Conservation (phyloP, 2,329 filamentous ascomycete species). For the Aspergillus fijiensis region DNA sequence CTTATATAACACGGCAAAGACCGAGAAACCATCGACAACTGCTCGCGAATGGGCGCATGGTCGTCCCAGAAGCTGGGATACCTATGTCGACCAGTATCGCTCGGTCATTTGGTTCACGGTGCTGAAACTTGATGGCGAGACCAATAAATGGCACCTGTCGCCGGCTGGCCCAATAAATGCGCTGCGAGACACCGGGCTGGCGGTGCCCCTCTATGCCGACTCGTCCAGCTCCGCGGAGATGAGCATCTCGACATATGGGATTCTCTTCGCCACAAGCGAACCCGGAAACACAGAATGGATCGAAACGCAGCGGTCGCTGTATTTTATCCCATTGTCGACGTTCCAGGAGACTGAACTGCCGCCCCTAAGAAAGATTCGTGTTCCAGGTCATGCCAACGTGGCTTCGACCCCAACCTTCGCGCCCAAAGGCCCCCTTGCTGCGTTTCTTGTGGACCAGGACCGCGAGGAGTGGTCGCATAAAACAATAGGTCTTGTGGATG, state of each 20-base stretch:
- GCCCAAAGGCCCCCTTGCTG: background rate
- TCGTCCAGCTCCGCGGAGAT: background rate
- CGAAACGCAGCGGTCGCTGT: background rate
- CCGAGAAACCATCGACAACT: background rate
- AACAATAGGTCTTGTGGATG: background rate
- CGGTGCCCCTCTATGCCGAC: background rate
- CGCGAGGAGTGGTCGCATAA: conserved; percentile 2
- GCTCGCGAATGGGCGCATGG: background rate
- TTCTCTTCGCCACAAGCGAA: background rate
- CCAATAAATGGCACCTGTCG: background rate
- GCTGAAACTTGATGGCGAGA: background rate
- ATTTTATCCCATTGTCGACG: background rate
- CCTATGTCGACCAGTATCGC: background rate
- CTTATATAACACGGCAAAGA: background rate
- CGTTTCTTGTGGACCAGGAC: background rate
- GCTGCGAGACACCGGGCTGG: conserved; percentile 1
- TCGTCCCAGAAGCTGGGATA: conserved; percentile 5
- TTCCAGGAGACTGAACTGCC: conserved; percentile 2
- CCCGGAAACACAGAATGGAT: background rate
- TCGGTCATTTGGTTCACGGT: conserved; percentile 5
- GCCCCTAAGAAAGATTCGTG: background rate
- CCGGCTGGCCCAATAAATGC: background rate
- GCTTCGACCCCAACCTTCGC: background rate
- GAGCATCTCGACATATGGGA: background rate
- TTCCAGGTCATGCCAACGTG: conserved; percentile 1